Conservation (phyloP, 768 basidiomycete genomes). For the Pholiota molesta region DNA sequence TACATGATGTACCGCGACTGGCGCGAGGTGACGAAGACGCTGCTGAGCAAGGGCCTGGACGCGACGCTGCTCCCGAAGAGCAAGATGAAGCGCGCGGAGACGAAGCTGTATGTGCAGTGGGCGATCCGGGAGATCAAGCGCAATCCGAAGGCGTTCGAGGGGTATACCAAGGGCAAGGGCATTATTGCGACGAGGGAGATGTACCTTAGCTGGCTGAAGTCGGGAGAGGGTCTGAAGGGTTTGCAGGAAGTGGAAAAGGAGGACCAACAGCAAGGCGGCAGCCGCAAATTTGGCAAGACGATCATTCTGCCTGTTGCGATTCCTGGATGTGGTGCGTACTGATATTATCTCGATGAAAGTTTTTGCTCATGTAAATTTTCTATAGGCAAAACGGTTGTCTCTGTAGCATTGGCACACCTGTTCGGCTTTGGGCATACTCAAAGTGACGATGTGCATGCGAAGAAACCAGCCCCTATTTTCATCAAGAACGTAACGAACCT, state of each 20-base stretch:
- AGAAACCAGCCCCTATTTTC: constrained; percentile 73
- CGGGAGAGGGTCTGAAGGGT: constrained; percentile 38
- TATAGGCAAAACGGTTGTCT: constrained; percentile 85
- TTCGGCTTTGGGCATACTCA: constrained; percentile 93
- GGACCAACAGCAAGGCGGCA: constrained; percentile 26
- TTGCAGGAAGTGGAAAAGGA: constrained; percentile 35
- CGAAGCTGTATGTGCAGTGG: constrained; percentile 81
- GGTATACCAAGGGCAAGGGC: constrained; percentile 72
- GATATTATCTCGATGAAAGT: background rate
- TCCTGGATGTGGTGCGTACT: constrained; percentile 84
- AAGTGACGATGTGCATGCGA: constrained; percentile 84
- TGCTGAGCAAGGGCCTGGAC: constrained; percentile 46
- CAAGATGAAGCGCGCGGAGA: constrained; percentile 79
- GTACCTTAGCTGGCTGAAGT: constrained; percentile 72
- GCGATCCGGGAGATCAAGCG: constrained; percentile 72
- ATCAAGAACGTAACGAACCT: constrained; percentile 69
- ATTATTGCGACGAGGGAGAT: constrained; percentile 83
- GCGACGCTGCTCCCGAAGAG: constrained; percentile 53
- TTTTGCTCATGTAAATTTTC: constrained; percentile 16
- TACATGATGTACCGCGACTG: constrained; percentile 99
- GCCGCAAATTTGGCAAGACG: constrained; percentile 61
- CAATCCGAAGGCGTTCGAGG: constrained; percentile 61
- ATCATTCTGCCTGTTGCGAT: constrained; percentile 88
- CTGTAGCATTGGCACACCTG: constrained; percentile 76
- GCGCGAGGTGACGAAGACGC: constrained; percentile 86